Conservation (phyloP, 192 early-diverging fungal genomes). For the Chytriomyces sp. region DNA sequence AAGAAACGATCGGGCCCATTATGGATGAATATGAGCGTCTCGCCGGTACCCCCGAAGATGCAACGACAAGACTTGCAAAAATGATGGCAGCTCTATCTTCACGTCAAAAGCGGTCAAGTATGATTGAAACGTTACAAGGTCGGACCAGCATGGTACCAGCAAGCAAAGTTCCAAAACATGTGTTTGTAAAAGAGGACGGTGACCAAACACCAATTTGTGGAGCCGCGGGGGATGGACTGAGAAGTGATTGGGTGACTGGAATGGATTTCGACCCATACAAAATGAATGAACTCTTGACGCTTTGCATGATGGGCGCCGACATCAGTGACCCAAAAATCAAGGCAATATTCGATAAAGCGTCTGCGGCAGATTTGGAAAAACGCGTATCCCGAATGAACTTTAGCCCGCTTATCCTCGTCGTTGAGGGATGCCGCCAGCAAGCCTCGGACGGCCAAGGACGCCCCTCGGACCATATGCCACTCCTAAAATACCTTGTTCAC, state of each 20-base stretch:
- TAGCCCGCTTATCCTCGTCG: background rate
- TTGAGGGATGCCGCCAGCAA: slow-evolving; percentile 1
- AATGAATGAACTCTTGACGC: background rate
- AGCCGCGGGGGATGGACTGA: background rate
- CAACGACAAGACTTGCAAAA: too few relatives aligned
- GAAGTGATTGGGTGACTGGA: slow-evolving; percentile 4
- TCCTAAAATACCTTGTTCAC: background rate
- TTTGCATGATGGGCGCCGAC: background rate
- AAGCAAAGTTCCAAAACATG: too few relatives aligned
- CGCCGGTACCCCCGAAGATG: too few relatives aligned
- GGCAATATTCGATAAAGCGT: background rate
- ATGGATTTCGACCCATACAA: slow-evolving; percentile 16
- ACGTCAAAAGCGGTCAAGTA: too few relatives aligned
- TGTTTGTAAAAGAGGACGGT: background rate
- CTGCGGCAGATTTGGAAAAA: background rate
- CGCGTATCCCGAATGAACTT: background rate
- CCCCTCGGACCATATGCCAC: background rate
- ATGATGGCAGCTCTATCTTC: too few relatives aligned
- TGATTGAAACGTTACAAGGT: too few relatives aligned
- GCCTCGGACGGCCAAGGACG: background rate
- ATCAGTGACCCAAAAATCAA: background rate
- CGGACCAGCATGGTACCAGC: too few relatives aligned
- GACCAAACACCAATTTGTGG: background rate
- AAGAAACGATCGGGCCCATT: too few relatives aligned
- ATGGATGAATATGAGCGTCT: too few relatives aligned